Base-by-base conservation (phyloP, 1,139 yeast genomes). In the Kluyveromyces sp. region DNA sequence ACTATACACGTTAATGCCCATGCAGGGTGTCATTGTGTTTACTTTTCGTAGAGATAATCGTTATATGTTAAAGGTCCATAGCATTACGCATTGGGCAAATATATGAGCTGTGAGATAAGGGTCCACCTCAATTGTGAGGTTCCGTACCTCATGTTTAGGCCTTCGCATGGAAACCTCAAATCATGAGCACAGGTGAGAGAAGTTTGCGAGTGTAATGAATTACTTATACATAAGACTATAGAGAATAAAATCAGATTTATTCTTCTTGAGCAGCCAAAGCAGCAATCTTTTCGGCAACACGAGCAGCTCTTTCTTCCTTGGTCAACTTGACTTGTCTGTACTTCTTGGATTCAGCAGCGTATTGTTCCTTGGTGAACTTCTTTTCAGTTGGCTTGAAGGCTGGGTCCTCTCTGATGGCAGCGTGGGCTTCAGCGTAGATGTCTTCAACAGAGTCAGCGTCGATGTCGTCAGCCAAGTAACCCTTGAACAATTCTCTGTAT, bases 361-460 rank as follows among this genome's bases (percentile, higher is more conserved):
- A 89, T 77, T 89, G 94, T 71, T 83, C 97, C 83, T 87, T 87
- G 79, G 95, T 75, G 86, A 74, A 80, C 80, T 92, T 87, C 87
- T 83, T 85, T 71, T 80, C 84, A 64, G 94, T 76, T 70, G 88
- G 86, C 78, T 82, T 83, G 84, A 80, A 80, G 62, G 79, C 53
- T 71, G 99, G 99, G 78, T 92, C 94, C 57, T 70, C 98, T 78
- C 97, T 89, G 78, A 92, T 92, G 66, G 81, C 78, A 70, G 80
- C 94, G 74, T 89, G 97, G 67, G 98, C 98, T 64, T 80, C 83
- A 59, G 80, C 66, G 89, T 89, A 92, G 71, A 92, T 70, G 68
- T 92, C 99, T 80, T 94, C 99, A 63, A 92, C 68, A 61, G 83
- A 88, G 67, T 92, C 98, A 63, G 97, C 94, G 73, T 92, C 98